Evolutionary conservation across 352 stramenopile species (phyloP).

Genomic region (Hyaloperonospora brassicae): DNA sequence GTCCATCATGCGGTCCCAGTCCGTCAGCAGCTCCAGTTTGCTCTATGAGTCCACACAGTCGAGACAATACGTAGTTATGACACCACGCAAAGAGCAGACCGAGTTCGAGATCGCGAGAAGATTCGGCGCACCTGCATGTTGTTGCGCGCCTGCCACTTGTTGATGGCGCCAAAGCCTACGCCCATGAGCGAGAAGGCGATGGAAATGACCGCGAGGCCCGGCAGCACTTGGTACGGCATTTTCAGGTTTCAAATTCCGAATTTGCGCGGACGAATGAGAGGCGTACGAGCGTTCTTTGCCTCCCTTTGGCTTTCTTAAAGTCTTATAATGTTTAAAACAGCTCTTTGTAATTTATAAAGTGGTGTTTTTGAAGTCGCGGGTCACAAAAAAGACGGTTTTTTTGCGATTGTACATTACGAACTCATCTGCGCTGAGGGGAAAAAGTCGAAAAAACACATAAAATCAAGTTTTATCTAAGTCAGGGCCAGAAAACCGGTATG

Average conservation of each 20-base stretch:
- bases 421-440: too few relatives aligned
- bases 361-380: too few relatives aligned
- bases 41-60: conserved; percentile 27
- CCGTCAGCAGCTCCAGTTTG: conserved; percentile 69
- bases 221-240: conserved; percentile 85
- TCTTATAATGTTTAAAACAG: too few relatives aligned
- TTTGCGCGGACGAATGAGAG: neutral
- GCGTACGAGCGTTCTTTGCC: neutral
- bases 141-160: conserved; percentile 62
- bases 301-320: too few relatives aligned
- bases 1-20: conserved; percentile 81
- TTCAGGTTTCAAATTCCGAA: conserved; percentile 2
- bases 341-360: too few relatives aligned
- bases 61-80: conserved; percentile 3
- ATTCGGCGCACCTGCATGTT: conserved; percentile 50
- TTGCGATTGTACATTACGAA: too few relatives aligned
- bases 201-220: conserved; percentile 68
- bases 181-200: conserved; percentile 75
- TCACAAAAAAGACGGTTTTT: too few relatives aligned
- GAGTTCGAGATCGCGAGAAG: neutral
- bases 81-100: neutral
- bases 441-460: too few relatives aligned
- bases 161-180: conserved; percentile 57
- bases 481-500: too few relatives aligned
- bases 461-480: too few relatives aligned